phyloP scores from a whole-genome alignment of 2,329 filamentous ascomycete genomes.

The Colletotrichum musae region DNA sequence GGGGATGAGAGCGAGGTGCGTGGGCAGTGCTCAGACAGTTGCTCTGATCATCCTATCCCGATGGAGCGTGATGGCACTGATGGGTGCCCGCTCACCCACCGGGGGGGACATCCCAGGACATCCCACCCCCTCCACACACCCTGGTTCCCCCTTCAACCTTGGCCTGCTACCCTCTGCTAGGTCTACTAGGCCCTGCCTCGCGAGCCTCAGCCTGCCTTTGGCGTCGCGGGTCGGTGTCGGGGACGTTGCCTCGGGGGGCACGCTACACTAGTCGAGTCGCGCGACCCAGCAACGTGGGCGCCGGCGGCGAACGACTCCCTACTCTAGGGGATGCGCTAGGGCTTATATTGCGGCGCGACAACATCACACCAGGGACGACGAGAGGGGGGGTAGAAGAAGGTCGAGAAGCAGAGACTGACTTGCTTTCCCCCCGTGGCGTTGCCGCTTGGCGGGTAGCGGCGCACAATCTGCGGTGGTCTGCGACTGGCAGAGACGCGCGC shows the following conservation, averaged over 20 bases:
- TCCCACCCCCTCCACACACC: not conserved
- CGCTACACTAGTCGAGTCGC: constrained; percentile 22
- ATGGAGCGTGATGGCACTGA: constrained; percentile 34
- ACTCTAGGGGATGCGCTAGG: constrained; percentile 30
- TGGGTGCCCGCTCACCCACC: constrained; percentile 27
- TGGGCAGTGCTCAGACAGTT: constrained; percentile 38
- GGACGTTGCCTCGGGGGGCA: not conserved
- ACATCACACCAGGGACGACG: not conserved
- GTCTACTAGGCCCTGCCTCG: not conserved
- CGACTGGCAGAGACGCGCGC: constrained; percentile 29
- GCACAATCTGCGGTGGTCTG: constrained; percentile 24
- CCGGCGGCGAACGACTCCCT: constrained; percentile 23
- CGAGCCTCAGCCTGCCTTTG: constrained; percentile 23
- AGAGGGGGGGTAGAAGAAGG: not conserved
- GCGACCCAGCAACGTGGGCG: constrained; percentile 38
- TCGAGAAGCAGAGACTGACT: constrained; percentile 5
- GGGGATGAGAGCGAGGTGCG: constrained; percentile 24
- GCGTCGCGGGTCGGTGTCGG: constrained; percentile 4
- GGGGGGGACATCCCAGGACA: constrained; percentile 3
- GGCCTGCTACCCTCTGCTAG: not conserved
- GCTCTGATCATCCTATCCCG: constrained; percentile 39
- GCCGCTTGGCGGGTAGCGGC: constrained; percentile 34
- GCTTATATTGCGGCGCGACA: constrained; percentile 25
- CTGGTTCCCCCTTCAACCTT: constrained; percentile 15
- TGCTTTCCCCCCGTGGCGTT: not conserved